Conservation (phyloP, 306 rosid species). For the Albizia julibrissin region DNA sequence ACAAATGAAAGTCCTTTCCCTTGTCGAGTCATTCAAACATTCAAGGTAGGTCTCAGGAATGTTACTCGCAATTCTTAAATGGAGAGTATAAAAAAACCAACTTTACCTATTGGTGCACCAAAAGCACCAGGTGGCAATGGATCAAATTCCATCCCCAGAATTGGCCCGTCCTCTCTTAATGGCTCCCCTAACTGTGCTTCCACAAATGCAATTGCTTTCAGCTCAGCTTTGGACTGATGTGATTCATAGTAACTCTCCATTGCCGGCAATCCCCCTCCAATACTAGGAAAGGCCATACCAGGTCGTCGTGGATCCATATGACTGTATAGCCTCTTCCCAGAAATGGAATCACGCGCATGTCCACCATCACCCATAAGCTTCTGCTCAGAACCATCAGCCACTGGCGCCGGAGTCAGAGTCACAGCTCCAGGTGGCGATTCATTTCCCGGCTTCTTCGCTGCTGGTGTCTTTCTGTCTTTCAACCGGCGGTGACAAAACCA, state of each 20-base stretch:
- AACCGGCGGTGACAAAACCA: slow-evolving; percentile 86
- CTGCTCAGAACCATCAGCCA: slow-evolving; percentile 41
- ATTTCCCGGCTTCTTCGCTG: slow-evolving; percentile 36
- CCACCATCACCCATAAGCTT: slow-evolving; percentile 35
- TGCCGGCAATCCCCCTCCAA: slow-evolving; percentile 42
- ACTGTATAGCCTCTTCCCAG: slow-evolving; percentile 36
- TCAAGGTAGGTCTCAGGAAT: background rate
- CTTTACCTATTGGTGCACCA: slow-evolving; percentile 69
- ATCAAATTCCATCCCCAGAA: slow-evolving; percentile 82
- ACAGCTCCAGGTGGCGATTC: slow-evolving; percentile 27
- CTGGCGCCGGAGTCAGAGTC: background rate
- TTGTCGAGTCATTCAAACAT: background rate
- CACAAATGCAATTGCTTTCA: slow-evolving; percentile 65
- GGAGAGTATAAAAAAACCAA: slow-evolving; percentile 10
- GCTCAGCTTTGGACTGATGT: slow-evolving; percentile 50
- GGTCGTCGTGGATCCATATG: slow-evolving; percentile 39
- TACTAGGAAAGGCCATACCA: slow-evolving; percentile 41
- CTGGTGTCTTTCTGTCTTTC: slow-evolving; percentile 58
- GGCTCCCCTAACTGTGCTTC: slow-evolving; percentile 72
- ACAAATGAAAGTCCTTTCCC: background rate
- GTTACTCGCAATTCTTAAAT: background rate
- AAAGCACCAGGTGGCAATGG: slow-evolving; percentile 77
- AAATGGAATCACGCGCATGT: slow-evolving; percentile 37
- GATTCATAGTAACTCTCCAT: slow-evolving; percentile 47
- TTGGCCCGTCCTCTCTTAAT: slow-evolving; percentile 72